These are phyloP conservation scores for Turnera subulata DNA, from an alignment of 345 rosid species.

Conservation along the genomic window DNA sequence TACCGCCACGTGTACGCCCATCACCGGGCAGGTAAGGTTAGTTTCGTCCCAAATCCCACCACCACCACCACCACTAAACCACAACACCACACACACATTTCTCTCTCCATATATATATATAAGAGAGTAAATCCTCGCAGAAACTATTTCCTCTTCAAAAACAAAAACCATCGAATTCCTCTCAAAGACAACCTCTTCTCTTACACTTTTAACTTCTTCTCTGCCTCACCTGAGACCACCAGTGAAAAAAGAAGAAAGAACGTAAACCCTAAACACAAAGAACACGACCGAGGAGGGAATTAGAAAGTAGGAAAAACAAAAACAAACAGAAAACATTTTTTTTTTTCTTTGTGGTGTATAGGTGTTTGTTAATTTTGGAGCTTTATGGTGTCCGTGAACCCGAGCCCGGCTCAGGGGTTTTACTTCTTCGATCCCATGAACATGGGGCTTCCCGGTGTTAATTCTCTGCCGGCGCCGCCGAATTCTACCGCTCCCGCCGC, in stretches of 20 bases:
- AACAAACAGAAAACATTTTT: too few species aligned
- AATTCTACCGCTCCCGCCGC: conserved; percentile 4
- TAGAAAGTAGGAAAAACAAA: background rate
- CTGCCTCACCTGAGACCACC: too few species aligned
- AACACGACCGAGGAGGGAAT: too few species aligned
- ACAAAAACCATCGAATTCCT: too few species aligned
- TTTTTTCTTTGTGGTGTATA: too few species aligned
- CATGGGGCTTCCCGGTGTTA: conserved; percentile 41
- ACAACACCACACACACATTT: background rate
- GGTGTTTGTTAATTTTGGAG: too few species aligned
- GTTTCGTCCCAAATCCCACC: conserved; percentile 9
- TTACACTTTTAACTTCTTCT: background rate
- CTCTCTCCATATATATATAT: conserved; percentile 7
- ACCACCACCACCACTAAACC: background rate
- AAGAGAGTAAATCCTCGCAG: background rate
- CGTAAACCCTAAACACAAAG: too few species aligned
- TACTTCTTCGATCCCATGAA: conserved; percentile 54
- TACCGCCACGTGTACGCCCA: conserved; percentile 37
- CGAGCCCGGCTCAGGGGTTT: conserved; percentile 49
- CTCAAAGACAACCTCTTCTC: background rate
- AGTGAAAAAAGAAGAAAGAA: too few species aligned
- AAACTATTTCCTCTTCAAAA: too few species aligned
- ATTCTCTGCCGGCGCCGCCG: conserved; percentile 28
- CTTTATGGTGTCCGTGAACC: conserved; percentile 71
- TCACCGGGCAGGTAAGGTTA: background rate